These are phyloP conservation scores for Brassica rapa DNA, from an alignment of 345 rosid genomes.

Conservation along the genomic window DNA sequence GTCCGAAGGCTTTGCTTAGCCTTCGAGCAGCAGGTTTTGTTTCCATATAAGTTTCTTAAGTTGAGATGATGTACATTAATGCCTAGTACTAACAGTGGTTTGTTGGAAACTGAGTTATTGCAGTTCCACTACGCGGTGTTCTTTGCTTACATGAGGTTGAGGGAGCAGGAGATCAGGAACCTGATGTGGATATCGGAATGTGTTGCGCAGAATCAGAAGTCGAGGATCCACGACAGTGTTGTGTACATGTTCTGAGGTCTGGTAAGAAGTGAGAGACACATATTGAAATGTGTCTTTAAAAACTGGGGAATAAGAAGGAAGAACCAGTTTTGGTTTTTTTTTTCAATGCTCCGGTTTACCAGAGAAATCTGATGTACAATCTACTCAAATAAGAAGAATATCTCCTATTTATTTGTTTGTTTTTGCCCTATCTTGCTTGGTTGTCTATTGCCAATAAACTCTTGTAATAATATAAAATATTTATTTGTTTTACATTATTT, in stretches of 20 bases:
- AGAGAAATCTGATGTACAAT: background rate
- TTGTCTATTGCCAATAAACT: conserved; percentile 1
- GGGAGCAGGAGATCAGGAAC: conserved; percentile 99
- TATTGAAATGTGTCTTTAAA: background rate
- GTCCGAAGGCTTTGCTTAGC: conserved; percentile 97
- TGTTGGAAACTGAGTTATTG: conserved; percentile 25
- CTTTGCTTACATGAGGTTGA: conserved; percentile 97
- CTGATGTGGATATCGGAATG: conserved; percentile 99
- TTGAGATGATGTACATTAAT: too few relatives aligned
- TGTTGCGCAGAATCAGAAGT: conserved; percentile 97
- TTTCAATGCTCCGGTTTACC: background rate
- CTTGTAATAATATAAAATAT: background rate
- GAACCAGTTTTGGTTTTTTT: background rate
- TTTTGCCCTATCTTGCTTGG: conserved; percentile 7
- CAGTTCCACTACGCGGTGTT: conserved; percentile 95
- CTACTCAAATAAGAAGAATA: conserved; percentile 12
- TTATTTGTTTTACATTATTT: background rate
- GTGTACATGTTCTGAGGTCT: conserved; percentile 75
- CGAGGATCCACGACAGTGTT: conserved; percentile 97
- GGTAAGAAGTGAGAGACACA: background rate
- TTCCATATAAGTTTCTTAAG: background rate
- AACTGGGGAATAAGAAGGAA: background rate
- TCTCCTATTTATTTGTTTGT: conserved; percentile 24
- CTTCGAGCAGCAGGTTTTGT: conserved; percentile 91
- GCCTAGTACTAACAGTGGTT: background rate